Percentiles rank a stretch among this genome's conserved stretches.
Conservation (phyloP, 1,284 basidiomycete species). For the Fomitopsis schrenkii region DNA sequence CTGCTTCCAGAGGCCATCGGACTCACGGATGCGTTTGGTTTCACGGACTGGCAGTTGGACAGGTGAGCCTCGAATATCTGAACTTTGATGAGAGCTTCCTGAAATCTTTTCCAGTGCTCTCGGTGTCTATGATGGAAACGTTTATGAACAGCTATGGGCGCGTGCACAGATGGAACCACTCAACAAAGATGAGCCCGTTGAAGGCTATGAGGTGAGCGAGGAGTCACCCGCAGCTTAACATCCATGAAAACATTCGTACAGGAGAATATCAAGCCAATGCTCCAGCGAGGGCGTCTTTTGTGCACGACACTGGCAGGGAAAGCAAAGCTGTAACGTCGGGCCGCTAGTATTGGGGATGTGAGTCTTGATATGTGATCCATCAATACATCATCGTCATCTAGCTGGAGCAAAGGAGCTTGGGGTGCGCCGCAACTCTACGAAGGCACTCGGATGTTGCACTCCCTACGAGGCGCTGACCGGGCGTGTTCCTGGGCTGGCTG, state of each 20-base stretch:
- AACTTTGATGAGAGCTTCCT: background rate
- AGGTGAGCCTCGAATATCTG: conserved; percentile 36
- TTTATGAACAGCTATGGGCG: conserved; percentile 68
- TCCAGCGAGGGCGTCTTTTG: conserved; percentile 39
- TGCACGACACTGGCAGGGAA: conserved; percentile 5
- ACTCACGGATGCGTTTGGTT: conserved; percentile 72
- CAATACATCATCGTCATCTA: no score
- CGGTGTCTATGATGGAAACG: conserved; percentile 63
- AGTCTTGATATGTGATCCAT: no score
- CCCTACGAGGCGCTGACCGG: background rate
- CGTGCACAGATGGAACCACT: conserved; percentile 62
- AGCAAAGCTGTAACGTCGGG: no score
- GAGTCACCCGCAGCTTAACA: no score
- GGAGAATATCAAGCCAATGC: conserved; percentile 45
- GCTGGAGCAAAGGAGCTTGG: no score
- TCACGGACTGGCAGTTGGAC: conserved; percentile 75
- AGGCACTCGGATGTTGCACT: conserved; percentile 7
- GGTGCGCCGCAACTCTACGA: no score
- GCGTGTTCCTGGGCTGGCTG: background rate
- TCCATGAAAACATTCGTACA: conserved; percentile 14
- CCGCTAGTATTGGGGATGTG: no score
- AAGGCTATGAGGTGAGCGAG: conserved; percentile 47
- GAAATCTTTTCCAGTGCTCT: conserved; percentile 40
- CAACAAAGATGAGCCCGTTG: conserved; percentile 48
- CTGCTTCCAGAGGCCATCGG: conserved; percentile 68